A percentile compares a stretch with the other conserved stretches of the same genome.
These are phyloP conservation scores for Aphanomyces cochlioides DNA, from an alignment of 352 stramenopile species.

Conservation along the genomic window DNA sequence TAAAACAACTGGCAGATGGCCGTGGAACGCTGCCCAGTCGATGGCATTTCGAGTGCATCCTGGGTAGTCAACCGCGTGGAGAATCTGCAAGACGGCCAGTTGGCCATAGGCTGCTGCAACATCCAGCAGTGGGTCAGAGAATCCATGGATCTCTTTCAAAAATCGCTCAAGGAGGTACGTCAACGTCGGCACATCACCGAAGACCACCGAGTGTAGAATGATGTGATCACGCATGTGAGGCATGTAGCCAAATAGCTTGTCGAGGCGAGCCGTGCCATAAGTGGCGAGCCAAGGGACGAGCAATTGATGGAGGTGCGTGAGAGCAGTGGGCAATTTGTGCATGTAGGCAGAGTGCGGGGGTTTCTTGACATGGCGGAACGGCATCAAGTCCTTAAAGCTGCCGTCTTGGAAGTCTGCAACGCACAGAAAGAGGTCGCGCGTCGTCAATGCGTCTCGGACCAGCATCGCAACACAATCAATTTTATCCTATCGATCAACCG, in stretches of 20 bases:
- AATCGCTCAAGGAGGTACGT: constrained; percentile 5
- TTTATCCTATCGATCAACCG: constrained; percentile 3
- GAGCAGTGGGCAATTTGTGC: not conserved
- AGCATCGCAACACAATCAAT: not conserved
- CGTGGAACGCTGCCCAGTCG: constrained; percentile 31
- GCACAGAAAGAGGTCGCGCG: not conserved
- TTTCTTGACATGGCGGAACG: not conserved
- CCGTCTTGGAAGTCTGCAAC: constrained; percentile 13
- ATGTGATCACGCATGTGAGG: constrained; percentile 9
- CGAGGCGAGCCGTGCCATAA: not conserved
- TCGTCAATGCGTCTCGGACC: not conserved
- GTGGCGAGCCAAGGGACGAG: not conserved
- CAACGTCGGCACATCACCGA: not conserved
- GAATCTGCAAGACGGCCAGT: constrained; percentile 32
- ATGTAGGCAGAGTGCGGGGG: constrained; percentile 5
- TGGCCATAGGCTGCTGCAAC: constrained; percentile 32
- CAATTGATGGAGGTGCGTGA: not conserved
- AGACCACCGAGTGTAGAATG: constrained; percentile 24
- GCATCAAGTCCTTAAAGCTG: not conserved
- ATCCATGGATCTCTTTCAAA: not conserved
- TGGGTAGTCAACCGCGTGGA: constrained; percentile 29
- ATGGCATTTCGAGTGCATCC: constrained; percentile 32
- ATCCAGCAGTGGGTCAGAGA: constrained; percentile 27
- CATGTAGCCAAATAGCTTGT: not conserved
- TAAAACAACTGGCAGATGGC: constrained; percentile 26